Base-by-base conservation (phyloP, 1,284 basidiomycete genomes). In the Boletellus sp. region DNA sequence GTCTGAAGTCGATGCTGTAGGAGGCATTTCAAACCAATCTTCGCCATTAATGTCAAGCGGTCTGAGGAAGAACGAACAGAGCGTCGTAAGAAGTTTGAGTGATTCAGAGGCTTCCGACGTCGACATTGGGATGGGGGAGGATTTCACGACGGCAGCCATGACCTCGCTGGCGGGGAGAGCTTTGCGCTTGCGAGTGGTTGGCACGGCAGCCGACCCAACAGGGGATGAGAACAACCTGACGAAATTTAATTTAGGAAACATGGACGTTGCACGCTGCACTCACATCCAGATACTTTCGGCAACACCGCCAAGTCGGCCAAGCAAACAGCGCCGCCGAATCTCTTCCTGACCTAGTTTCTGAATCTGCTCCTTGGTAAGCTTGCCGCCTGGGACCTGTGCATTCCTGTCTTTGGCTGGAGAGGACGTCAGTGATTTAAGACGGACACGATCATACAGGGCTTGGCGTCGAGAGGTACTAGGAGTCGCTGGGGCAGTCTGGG, bases 251-350 rank as follows among this genome's bases (percentile, higher is more conserved):
- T 44, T 2, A 15, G 1, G n/a, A 13, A 41, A 33, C 5, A 5
- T 1, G 7, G 19, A 38, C 13, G 22, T 8, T 1, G 16, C 15
- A 21, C 24, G 41, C 49, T 32, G 44, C 30, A 73, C 83, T 66
- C 61, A 86, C 89, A 91, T 90, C 87, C 89, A 91, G n/a, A 86
- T 78, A 56, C 87, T 86, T 64, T 91, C 88, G n/a, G 88, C 89
- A 19, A 91, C 78, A 13, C 85, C 83, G 28, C 78, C 77, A 11
- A 91, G 77, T n/a, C 88, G 80, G 48, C 88, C 88, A 10, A 91
- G 74, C 18, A 90, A 66, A 59, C 86, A 88, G 37, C 85, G 75
- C 50, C 85, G 76, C 51, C 87, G 78, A 69, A 85, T 80, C 62
- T 88, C 87, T 51, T 89, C 88, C 62, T 89, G 86, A 36, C 82